A percentile compares a stretch with the other conserved stretches of the same genome.
phyloP scores from a whole-genome alignment of 2,329 filamentous ascomycete genomes.

The Podosphaera fusca region DNA sequence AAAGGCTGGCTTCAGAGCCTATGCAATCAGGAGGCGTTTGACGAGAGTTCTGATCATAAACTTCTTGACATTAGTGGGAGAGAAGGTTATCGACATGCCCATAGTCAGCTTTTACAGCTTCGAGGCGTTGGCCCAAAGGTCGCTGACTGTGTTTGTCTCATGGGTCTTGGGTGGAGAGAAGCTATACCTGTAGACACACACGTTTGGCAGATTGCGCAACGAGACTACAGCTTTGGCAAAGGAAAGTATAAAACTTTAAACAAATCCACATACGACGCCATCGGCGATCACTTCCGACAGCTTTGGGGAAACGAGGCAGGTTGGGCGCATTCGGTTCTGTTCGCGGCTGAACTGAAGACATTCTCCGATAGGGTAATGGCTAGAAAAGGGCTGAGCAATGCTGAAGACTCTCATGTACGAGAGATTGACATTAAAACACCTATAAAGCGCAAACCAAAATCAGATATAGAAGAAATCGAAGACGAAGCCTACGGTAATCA shows the following conservation, averaged over 20 bases:
- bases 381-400: conserved; percentile 24
- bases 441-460: not conserved
- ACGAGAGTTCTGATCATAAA: conserved; percentile 31
- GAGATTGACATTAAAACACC: not conserved
- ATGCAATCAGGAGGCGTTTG: conserved; percentile 62
- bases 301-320: conserved; percentile 88
- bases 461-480: not conserved
- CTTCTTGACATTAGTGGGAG: conserved; percentile 24
- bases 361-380: conserved; percentile 40
- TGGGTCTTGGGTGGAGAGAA: conserved; percentile 91
- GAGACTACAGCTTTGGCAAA: conserved; percentile 82
- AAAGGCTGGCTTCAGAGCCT: conserved; percentile 54
- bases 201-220: conserved; percentile 92
- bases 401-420: conserved; percentile 15
- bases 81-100: conserved; percentile 49
- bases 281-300: conserved; percentile 70
- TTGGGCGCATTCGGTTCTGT: conserved; percentile 93
- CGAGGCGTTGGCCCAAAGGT: conserved; percentile 92
- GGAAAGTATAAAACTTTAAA: conserved; percentile 67
- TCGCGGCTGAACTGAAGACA: conserved; percentile 72
- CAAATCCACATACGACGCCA: conserved; percentile 68
- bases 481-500: not conserved
- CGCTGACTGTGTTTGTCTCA: conserved; percentile 84
- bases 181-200: conserved; percentile 93
- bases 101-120: conserved; percentile 54